Evolutionary conservation across 2,329 filamentous ascomycete species (phyloP).

Genomic region (Trichoderma simmonsii): DNA sequence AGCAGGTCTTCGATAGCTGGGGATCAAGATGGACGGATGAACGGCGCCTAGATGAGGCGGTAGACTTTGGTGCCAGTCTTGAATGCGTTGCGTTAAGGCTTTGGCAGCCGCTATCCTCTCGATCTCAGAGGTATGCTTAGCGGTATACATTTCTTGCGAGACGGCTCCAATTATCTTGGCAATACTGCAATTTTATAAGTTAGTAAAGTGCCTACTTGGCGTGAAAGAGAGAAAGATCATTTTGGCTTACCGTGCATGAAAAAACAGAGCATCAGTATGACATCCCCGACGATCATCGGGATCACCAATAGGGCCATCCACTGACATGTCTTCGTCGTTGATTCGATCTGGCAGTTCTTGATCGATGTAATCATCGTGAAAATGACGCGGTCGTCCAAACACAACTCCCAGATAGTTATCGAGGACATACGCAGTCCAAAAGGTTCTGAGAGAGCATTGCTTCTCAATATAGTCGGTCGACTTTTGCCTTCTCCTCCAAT

Average conservation of each 20-base stretch:
- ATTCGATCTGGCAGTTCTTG: conserved; percentile 55
- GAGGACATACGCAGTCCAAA: conserved; percentile 61
- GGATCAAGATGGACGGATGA: conserved; percentile 44
- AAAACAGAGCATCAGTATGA: conserved; percentile 47
- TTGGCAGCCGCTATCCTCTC: conserved; percentile 38
- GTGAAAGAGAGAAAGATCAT: no score
- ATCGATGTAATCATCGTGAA: conserved; percentile 63
- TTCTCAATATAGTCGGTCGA: conserved; percentile 41
- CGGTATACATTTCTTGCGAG: conserved; percentile 40
- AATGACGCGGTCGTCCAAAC: conserved; percentile 57
- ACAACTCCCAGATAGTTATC: conserved; percentile 64
- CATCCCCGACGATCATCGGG: conserved; percentile 36
- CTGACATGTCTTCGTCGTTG: conserved; percentile 55
- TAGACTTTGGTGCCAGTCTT: conserved; percentile 38
- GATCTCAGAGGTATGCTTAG: conserved; percentile 34
- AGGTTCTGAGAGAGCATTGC: conserved; percentile 55
- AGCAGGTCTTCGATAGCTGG: conserved; percentile 46
- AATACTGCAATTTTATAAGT: conserved; percentile 27
- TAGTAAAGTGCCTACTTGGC: neutral
- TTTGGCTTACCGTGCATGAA: conserved; percentile 38
- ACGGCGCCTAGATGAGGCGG: conserved; percentile 44
- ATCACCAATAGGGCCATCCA: neutral
- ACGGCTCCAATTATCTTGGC: conserved; percentile 39
- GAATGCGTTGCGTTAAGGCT: conserved; percentile 37
- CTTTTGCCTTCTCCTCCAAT: conserved; percentile 21